These are phyloP conservation scores for Ophiostoma himal-ulmi DNA, from an alignment of 2,329 filamentous ascomycete species.

Conservation along the genomic window DNA sequence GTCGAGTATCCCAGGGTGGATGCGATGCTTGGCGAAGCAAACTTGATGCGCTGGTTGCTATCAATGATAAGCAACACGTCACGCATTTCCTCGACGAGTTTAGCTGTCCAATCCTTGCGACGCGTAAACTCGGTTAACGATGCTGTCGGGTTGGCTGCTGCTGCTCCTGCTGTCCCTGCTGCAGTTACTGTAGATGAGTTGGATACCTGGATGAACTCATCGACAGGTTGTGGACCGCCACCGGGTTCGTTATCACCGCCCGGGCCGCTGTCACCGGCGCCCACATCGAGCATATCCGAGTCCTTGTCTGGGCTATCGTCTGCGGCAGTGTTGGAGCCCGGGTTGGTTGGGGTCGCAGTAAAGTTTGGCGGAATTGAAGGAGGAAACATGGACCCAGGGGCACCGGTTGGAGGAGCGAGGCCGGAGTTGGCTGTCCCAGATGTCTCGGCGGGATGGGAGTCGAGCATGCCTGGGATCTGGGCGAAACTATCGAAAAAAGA, in stretches of 20 bases:
- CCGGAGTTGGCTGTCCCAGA: neutral
- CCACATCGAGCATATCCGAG: neutral
- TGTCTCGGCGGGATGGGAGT: neutral
- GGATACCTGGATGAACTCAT: neutral
- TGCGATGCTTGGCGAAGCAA: conserved; percentile 74
- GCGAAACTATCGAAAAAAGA: conserved; percentile 30
- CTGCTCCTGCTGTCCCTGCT: conserved; percentile 26
- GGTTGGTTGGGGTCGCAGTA: neutral
- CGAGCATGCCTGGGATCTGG: conserved; percentile 10
- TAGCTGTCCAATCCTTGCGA: conserved; percentile 73
- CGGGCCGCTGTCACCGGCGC: conserved; percentile 5
- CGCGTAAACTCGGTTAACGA: conserved; percentile 55
- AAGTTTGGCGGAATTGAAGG: conserved; percentile 3
- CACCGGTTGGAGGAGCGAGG: neutral
- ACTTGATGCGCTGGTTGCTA: conserved; percentile 74
- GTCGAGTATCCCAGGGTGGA: conserved; percentile 68
- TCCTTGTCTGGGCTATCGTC: conserved; percentile 25
- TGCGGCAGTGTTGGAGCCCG: conserved; percentile 2
- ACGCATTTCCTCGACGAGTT: conserved; percentile 81
- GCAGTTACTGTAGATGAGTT: conserved; percentile 26
- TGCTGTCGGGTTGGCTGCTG: neutral
- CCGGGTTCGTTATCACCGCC: conserved; percentile 27
- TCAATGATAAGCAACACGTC: conserved; percentile 86
- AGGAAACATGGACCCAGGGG: conserved; percentile 15
- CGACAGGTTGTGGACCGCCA: conserved; percentile 39